Base-by-base conservation (phyloP, 306 rosid species). In the Canavalia gladiata region DNA sequence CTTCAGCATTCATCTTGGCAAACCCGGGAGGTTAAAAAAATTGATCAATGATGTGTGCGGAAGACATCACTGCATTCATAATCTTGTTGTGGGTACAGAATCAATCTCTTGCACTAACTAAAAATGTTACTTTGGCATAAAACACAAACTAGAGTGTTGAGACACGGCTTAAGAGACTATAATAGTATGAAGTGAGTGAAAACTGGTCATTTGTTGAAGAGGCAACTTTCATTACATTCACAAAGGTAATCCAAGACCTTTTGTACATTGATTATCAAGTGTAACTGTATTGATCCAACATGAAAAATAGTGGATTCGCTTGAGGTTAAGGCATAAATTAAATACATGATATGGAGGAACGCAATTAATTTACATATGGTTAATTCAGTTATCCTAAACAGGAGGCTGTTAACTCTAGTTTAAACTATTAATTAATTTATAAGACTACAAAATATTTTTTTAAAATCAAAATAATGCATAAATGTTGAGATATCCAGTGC, bases 401-500 rank as follows among this genome's bases (percentile, higher is more conserved):
- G 63, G 63, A 75, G 62, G 39, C 72, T 69, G 33, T 69, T 51
- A 66, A 41, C 35, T 76, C 85, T 83, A 81, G 68, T 73, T 68
- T 45, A 46, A 68, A 65, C 79, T 72, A 30, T 50, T 8, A 31
- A 75, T 45, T 52, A 45, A 47, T 35, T 55, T 62, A 39, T 43
- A 42, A 81, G 31, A 55, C 84, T 83, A 78, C 76, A 46, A 45
- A 69, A 43, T 60, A 8, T 8, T 42, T 59, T 62, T 35, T 65
- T 65, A 7, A 46, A 35, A 60, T 12, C 65, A 72, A 74, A 83
- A 56, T 55, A 82, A 73, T 65, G 79, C 64, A 69, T 78, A 84
- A 88, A 89, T 30, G 82, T 75, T 47, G 82, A 86, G 88, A 74
- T 69, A 89, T 83, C 88, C 86, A 76, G 72, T 54, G 84, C 68